Conservation (phyloP, 1,284 basidiomycete genomes). For the Cystobasidium sp. region DNA sequence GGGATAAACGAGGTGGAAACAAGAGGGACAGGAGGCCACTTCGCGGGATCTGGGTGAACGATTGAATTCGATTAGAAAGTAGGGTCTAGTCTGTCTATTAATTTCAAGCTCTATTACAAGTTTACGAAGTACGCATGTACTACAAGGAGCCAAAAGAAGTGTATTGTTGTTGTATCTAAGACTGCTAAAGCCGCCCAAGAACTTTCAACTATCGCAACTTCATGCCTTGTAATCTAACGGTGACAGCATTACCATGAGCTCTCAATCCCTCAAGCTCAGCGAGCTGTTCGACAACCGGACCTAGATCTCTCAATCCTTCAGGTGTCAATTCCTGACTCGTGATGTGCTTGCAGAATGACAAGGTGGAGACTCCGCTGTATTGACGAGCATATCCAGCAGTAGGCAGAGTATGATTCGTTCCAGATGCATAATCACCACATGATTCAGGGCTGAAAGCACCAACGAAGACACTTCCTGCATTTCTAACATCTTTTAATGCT, state of each 20-base stretch:
- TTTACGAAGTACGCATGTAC: no score
- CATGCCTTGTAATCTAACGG: slow-evolving; percentile 54
- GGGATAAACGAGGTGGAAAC: background rate
- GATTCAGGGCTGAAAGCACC: slow-evolving; percentile 93
- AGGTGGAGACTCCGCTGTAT: slow-evolving; percentile 96
- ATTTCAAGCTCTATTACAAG: no score
- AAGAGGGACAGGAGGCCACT: no score
- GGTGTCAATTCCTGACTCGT: slow-evolving; percentile 89
- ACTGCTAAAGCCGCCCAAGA: background rate
- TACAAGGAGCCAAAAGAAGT: background rate
- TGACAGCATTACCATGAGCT: slow-evolving; percentile 74
- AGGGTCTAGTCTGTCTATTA: no score
- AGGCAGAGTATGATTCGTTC: slow-evolving; percentile 89
- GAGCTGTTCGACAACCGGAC: slow-evolving; percentile 85
- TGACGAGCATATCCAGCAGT: slow-evolving; percentile 84
- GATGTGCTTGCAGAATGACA: slow-evolving; percentile 98
- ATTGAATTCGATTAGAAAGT: no score
- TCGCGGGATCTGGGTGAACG: no score
- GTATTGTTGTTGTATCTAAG: background rate
- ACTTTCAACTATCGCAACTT: slow-evolving; percentile 5
- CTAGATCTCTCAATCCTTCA: slow-evolving; percentile 76
- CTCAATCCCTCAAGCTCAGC: slow-evolving; percentile 94
- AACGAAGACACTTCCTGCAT: slow-evolving; percentile 95
- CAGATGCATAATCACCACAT: slow-evolving; percentile 96
- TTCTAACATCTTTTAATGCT: slow-evolving; percentile 72